These are phyloP conservation scores for Neocucurbitaria cava DNA, from an alignment of 2,329 filamentous ascomycete genomes.

Conservation along the genomic window DNA sequence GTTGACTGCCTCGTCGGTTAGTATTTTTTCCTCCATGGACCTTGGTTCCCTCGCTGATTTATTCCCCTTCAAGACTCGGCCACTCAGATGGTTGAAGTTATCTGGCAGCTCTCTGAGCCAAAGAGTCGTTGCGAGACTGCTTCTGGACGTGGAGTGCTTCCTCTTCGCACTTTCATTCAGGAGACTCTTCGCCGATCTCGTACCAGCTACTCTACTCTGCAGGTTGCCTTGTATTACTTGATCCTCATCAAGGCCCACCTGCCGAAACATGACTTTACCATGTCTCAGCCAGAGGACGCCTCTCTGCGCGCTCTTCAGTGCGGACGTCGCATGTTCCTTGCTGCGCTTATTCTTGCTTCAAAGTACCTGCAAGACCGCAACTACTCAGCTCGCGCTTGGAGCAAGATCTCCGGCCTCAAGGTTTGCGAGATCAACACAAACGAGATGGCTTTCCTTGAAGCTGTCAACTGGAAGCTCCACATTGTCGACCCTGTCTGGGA, in stretches of 20 bases:
- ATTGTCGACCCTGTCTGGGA: conserved; percentile 89
- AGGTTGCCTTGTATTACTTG: conserved; percentile 95
- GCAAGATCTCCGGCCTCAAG: conserved; percentile 96
- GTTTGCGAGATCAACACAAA: conserved; percentile 96
- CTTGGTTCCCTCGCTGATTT: conserved; percentile 40
- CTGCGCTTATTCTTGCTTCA: conserved; percentile 91
- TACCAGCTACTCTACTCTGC: conserved; percentile 95
- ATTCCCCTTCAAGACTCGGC: conserved; percentile 76
- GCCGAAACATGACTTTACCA: conserved; percentile 81
- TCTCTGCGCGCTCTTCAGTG: conserved; percentile 86
- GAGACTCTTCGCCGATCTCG: conserved; percentile 94
- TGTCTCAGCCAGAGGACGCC: conserved; percentile 80
- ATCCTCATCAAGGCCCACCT: conserved; percentile 92
- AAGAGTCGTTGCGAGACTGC: conserved; percentile 73
- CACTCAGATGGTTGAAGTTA: conserved; percentile 94
- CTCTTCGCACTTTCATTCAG: conserved; percentile 94
- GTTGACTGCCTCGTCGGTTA: conserved; percentile 98
- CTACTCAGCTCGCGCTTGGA: conserved; percentile 97
- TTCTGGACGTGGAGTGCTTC: conserved; percentile 77
- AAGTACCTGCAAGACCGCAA: conserved; percentile 99
- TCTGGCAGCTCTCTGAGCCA: conserved; percentile 91
- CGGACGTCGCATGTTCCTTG: conserved; percentile 95
- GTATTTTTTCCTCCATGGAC: conserved; percentile 53
- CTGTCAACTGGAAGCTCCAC: conserved; percentile 94
- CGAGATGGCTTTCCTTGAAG: conserved; percentile 87